Base-by-base conservation (phyloP, 305 asterid species). In the Petunia hybrid region DNA sequence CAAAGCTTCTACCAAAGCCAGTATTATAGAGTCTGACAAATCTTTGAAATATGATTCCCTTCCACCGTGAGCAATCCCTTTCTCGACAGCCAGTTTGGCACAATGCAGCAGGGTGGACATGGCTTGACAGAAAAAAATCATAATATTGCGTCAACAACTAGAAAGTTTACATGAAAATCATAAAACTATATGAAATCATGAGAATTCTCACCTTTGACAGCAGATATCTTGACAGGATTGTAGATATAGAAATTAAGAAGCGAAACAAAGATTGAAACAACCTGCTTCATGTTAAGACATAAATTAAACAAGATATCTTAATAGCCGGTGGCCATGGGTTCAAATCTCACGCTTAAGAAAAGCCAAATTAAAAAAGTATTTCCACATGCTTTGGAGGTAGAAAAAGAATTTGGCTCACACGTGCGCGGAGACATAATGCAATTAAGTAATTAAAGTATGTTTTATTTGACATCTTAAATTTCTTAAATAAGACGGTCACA, bases 221-320 rank as follows among this genome's bases (percentile, higher is more conserved):
- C 61, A 55, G 61, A 55, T 13, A 5, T 13, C 61, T 16, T 12
- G 61, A 55, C 13, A 22, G 31, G 31, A 13, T 82, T 79, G 61
- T 68, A 75, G 63, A 76, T 77, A 46, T 82, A 82, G 61, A 82
- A 68, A 40, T 82, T 69, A 39, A 82, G 61, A 68, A 82, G 85
- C 35, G 85, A 82, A 56, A 82, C 85, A 40, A 82, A 22, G 6
- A 71, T 68, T 35, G 85, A 81, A 39, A 81, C 84, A 81, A 81
- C 84, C 81, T 81, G 84, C 64, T 81, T 31, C 45, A 65, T 4
- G 71, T 22, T 22, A 22, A 22, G 31, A 22, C 0, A 22, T 22
- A 22, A 22, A 22, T 22, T 22, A 22, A 22, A 22, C n/a, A 22
- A 0, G 31, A 1, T 22, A 22, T 22, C 31, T 0, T 22, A 22